phyloP scores from a whole-genome alignment of 1,284 basidiomycete species.

The Trametes hirsuta region DNA sequence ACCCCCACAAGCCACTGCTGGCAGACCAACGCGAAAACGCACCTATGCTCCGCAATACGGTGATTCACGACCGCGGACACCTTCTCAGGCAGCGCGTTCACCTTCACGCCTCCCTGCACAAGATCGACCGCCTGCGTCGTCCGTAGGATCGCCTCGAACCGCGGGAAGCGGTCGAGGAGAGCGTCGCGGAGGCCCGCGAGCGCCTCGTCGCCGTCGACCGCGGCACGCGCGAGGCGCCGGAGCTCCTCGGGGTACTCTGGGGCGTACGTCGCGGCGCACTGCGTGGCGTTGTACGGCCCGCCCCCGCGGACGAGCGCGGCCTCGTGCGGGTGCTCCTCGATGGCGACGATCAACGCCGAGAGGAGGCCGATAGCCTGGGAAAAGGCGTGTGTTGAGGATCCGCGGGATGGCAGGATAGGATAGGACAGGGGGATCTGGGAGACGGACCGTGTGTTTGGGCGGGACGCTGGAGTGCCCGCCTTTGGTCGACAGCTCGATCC shows the following conservation, averaged over 20 bases:
- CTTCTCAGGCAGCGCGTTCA: constrained; percentile 54
- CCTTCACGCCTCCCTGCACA: constrained; percentile 69
- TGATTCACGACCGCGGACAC: constrained; percentile 58
- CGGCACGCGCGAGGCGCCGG: constrained; percentile 19
- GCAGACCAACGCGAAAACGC: background rate
- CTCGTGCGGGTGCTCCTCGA: constrained; percentile 50
- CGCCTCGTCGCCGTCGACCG: constrained; percentile 28
- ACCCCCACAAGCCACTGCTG: too few species aligned
- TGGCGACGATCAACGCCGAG: constrained; percentile 46
- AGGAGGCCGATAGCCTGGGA: constrained; percentile 58
- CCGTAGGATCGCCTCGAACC: constrained; percentile 43
- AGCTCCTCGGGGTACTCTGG: constrained; percentile 25
- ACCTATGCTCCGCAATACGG: constrained; percentile 47
- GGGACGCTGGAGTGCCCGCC: constrained; percentile 73
- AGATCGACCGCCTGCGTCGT: constrained; percentile 77
- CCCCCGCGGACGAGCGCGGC: constrained; percentile 37
- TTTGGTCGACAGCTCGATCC: constrained; percentile 48
- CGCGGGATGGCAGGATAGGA: too few species aligned
- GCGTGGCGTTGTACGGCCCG: constrained; percentile 26
- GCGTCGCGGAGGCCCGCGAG: constrained; percentile 39
- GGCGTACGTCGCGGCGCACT: constrained; percentile 31
- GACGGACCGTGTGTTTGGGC: constrained; percentile 52
- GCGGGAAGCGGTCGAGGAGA: constrained; percentile 33
- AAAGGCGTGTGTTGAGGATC: too few species aligned
- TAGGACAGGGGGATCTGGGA: background rate